Percentiles rank a stretch among this genome's conserved stretches.
phyloP scores from a whole-genome alignment of 768 basidiomycete genomes.

The Suillus luteus region DNA sequence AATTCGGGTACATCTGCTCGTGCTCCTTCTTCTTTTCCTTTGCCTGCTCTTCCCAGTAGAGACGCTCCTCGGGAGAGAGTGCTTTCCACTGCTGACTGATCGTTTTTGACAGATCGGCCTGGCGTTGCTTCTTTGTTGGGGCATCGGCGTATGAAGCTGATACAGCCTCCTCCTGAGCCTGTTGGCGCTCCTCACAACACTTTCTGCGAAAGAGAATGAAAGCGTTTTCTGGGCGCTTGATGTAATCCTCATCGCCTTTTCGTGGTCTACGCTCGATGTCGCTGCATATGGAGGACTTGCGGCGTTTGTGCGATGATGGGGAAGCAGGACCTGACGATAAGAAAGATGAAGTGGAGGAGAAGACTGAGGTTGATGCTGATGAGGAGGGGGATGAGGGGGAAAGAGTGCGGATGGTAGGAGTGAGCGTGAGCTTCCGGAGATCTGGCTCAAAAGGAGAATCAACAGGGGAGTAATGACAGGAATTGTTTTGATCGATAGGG shows the following conservation, averaged over 20 bases:
- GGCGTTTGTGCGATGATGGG: constrained; percentile 47
- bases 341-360: constrained; percentile 40
- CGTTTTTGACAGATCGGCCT: constrained; percentile 78
- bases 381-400: constrained; percentile 42
- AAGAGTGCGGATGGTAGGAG: constrained; percentile 46
- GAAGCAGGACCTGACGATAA: constrained; percentile 34
- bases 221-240: constrained; percentile 83
- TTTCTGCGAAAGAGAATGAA: constrained; percentile 84
- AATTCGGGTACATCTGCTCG: constrained; percentile 71
- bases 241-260: constrained; percentile 80
- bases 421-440: constrained; percentile 47
- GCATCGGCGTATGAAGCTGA: constrained; percentile 25
- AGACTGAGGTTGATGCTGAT: constrained; percentile 45
- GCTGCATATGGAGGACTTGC: constrained; percentile 51
- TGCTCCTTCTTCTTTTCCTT: constrained; percentile 83
- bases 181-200: constrained; percentile 72
- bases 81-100: constrained; percentile 83
- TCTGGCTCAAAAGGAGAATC: constrained; percentile 75
- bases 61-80: constrained; percentile 62
- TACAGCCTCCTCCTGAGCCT: constrained; percentile 50
- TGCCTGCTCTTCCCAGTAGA: constrained; percentile 75
- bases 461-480: constrained; percentile 68
- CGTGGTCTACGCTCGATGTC: constrained; percentile 50
- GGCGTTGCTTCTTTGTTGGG: constrained; percentile 70
- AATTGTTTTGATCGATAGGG: constrained; percentile 38